Base-by-base conservation (phyloP, 2,329 filamentous ascomycete species). In the Verticillium isaacii region DNA sequence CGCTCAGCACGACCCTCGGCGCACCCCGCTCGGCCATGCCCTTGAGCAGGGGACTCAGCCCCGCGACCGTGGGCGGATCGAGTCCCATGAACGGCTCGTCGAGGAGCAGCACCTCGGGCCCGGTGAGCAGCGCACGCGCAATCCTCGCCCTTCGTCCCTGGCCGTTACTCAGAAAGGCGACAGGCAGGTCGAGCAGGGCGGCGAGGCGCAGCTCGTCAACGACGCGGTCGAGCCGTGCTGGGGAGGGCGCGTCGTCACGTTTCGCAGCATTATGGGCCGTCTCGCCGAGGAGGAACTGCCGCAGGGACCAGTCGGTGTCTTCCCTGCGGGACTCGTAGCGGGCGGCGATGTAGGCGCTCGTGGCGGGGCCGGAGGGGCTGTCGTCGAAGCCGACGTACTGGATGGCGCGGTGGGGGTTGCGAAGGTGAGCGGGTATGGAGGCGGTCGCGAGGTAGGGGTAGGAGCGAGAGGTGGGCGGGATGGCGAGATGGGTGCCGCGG, bases 81-180 rank as follows among this genome's bases (percentile, higher is more conserved):
- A 99, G 80, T 0, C 95, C 94, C 91, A 97, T 96, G 71, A 97
- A 97, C 1, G 95, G 94, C 69, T 97, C 94, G 75, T 99, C 95
- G 2, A 97, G 80, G 59, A 98, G 80, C 64, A 99, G 72, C 12
- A 97, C 83, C 73, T 96, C 90, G 0, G 95, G 95, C 59, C 84
- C 83, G 7, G 82, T 87, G 62, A 98, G 80, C 58, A 99, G 77
- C 0, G 93, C 93, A 68, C 92, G 91, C 2, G 93, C 95, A 67
- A 99, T 97, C 64, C 92, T 86, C 8, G 94, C 91, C 60, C 95
- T 82, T 65, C 94, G 82, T 7, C 91, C 94, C 75, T 99, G 95
- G 0, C 95, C 95, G 74, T 98, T 97, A 72, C 93, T 97, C 60
- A 99, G 77, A 72, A 95, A 96, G 29, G 91, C 86, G 8, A 98